Base-by-base conservation (phyloP, 2,329 filamentous ascomycete species). In the Mycosphaerella sp. region DNA sequence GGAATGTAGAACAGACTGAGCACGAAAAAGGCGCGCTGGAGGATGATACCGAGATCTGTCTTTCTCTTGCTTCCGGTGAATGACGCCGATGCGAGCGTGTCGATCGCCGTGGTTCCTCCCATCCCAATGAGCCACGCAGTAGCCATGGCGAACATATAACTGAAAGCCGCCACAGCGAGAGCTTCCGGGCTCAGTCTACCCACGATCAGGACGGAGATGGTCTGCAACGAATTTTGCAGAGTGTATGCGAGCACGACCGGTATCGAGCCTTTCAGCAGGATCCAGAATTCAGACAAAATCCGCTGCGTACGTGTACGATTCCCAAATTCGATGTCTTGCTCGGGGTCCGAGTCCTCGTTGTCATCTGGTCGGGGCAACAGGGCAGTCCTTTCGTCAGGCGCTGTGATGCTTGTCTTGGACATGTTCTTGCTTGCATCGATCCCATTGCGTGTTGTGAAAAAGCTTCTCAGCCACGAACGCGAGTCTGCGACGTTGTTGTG, bases 101-200 rank as follows among this genome's bases (percentile, higher is more conserved):
- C 89, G 42, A 95, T 78, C 0, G 89, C 89, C 1, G 88, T 95
- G 0, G 88, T 91, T 6, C 89, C 89, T 29, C 89, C 89, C 3
- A 95, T 79, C 0, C 85, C 89, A 55, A 95, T 87, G 38, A 95
- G 79, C 89, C 89, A 95, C 0, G 84, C 89, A 0, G 88, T 89
- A 21, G 86, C 84, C 86, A 92, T 90, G 51, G 89, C 89, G 63
- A 95, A 95, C 89, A 95, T 95, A 74, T 93, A 92, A 1, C 86
- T 87, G 65, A 95, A 95, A 0, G 89, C 89, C 1, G 88, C 85
- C 0, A 86, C 87, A 0, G 89, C 87, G 6, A 95, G 74, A 1
- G 89, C 83, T 69, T 93, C 86, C 1, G 89, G 85, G 0, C 86
- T 91, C 0, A 89, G 74, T 2, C 87, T 83, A 8, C 89, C 89